Evolutionary conservation across 805 yeast genomes (phyloP).

Genomic region (Metschnikowia baotianmanensis): DNA sequence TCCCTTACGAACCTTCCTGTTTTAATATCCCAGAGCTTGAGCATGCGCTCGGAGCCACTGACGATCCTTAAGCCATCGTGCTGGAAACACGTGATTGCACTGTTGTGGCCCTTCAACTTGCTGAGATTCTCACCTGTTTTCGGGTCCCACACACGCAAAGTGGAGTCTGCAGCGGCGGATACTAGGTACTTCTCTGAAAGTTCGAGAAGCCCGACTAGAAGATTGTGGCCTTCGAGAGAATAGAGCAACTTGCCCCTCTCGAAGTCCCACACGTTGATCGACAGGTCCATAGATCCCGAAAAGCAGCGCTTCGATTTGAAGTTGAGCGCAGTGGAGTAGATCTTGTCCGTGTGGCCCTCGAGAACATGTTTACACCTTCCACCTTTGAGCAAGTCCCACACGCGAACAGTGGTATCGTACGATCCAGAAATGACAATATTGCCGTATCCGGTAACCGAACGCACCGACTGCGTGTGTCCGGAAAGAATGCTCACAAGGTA

Average conservation of each 20-base stretch:
- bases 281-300: constrained; percentile 88
- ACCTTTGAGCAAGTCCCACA: constrained; percentile 77
- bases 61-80: constrained; percentile 81
- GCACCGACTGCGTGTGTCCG: constrained; percentile 69
- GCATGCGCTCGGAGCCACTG: constrained; percentile 84
- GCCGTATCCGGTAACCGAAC: constrained; percentile 85
- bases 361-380: constrained; percentile 72
- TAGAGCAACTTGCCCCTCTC: constrained; percentile 67
- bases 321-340: constrained; percentile 86
- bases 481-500: constrained; percentile 30
- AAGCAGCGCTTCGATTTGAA: constrained; percentile 73
- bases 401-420: constrained; percentile 85
- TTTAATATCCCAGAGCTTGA: constrained; percentile 82
- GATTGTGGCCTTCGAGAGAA: constrained; percentile 82
- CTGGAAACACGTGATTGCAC: constrained; percentile 91
- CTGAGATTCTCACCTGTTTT: constrained; percentile 62
- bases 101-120: constrained; percentile 75
- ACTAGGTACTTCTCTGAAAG: constrained; percentile 74
- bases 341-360: constrained; percentile 81
- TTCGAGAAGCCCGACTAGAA: constrained; percentile 83
- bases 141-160: constrained; percentile 92
- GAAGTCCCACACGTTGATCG: constrained; percentile 87
- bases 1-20: constrained; percentile 76
- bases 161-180: constrained; percentile 94
- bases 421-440: constrained; percentile 85